A percentile compares a stretch with the other conserved stretches of the same genome.
Evolutionary conservation across 2,329 filamentous ascomycete genomes (phyloP).

Genomic region (Blastomyces percursus): DNA sequence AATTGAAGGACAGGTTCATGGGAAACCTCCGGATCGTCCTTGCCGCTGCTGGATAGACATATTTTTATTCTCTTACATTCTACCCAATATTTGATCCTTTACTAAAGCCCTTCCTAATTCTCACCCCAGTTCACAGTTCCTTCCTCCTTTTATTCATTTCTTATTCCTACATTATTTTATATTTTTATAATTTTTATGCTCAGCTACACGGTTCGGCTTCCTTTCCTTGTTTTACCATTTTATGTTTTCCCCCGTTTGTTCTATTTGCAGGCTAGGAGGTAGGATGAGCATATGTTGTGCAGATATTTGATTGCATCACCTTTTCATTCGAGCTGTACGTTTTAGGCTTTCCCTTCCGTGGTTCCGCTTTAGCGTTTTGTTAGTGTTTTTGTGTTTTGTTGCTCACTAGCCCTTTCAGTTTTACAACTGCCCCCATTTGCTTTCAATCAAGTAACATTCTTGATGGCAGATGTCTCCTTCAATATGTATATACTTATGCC

Average conservation of each 20-base stretch:
- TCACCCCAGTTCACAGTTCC: neutral
- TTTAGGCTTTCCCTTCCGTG: neutral
- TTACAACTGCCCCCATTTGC: no score
- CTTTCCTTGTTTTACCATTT: neutral
- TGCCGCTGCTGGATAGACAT: constrained; percentile 5
- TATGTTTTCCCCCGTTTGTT: neutral
- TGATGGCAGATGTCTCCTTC: no score
- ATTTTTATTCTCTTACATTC: neutral
- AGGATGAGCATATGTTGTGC: neutral
- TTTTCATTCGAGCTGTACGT: neutral
- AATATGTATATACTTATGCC: no score
- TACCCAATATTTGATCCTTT: neutral
- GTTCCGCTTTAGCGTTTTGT: neutral
- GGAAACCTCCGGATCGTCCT: constrained; percentile 11
- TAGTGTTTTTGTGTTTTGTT: neutral
- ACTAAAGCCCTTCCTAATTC: neutral
- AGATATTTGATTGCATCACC: neutral
- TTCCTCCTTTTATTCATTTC: neutral
- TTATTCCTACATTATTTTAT: neutral
- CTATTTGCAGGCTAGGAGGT: neutral
- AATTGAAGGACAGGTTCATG: constrained; percentile 10
- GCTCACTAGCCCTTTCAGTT: no score
- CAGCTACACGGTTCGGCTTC: neutral
- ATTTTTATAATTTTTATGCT: neutral
- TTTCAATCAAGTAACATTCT: no score